Percentiles rank a stretch among this genome's conserved stretches.
phyloP scores from a whole-genome alignment of 352 stramenopile species.

The Globisporangium acanthophoron region DNA sequence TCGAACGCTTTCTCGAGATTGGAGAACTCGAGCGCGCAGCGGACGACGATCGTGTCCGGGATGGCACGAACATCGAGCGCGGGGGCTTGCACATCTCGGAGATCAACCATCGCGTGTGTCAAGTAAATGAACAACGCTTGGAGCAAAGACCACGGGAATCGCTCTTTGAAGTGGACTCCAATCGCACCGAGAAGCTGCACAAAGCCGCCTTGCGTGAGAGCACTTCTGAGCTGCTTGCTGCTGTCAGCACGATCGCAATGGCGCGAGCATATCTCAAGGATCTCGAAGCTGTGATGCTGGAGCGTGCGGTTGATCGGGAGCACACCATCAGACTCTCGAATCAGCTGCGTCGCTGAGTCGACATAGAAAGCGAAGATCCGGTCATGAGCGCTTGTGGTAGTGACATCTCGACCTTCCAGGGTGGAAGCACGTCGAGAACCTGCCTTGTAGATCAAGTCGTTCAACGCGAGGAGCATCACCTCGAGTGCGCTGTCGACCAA shows the following conservation, averaged over 20 bases:
- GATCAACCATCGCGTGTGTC: not conserved
- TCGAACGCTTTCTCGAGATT: not conserved
- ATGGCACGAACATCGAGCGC: not conserved
- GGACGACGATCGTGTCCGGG: constrained; percentile 4
- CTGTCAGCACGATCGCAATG: not conserved
- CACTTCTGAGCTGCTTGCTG: not conserved
- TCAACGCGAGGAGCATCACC: constrained; percentile 8
- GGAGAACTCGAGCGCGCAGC: constrained; percentile 5
- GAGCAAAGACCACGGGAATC: constrained; percentile 8
- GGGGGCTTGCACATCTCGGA: not conserved
- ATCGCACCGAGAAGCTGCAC: constrained; percentile 2
- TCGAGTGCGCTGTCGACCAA: not conserved
- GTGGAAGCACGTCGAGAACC: not conserved
- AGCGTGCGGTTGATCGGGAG: not conserved
- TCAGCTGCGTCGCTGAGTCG: not conserved
- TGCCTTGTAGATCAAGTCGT: constrained; percentile 13
- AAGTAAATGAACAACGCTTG: constrained; percentile 3
- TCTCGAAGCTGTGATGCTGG: constrained; percentile 13
- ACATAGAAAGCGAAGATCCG: constrained; percentile 6
- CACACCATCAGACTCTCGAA: not conserved
- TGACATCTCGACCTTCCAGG: not conserved
- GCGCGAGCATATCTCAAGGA: constrained; percentile 11
- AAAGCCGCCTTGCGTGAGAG: not conserved
- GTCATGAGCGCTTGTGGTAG: not conserved
- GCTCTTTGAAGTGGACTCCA: constrained; percentile 1